Conservation (phyloP, 2,329 filamentous ascomycete species). For the Botryosphaeria dothidea region DNA sequence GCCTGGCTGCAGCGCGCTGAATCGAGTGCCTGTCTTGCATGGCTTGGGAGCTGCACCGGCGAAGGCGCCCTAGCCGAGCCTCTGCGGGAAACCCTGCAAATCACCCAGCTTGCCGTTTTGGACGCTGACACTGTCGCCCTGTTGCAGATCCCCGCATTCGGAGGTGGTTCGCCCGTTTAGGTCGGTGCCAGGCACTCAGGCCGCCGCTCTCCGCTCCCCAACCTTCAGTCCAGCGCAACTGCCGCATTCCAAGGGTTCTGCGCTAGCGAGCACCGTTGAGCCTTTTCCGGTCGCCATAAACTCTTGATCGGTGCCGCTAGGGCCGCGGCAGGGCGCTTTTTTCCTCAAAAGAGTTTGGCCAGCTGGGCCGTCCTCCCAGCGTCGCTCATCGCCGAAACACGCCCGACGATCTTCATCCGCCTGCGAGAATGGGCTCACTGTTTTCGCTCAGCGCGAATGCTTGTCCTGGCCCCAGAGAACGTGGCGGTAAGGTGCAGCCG, state of each 20-base stretch:
- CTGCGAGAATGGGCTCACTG: background rate
- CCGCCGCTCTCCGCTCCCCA: background rate
- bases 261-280: constrained; percentile 3
- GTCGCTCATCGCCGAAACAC: constrained; percentile 1
- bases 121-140: background rate
- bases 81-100: background rate
- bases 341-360: background rate
- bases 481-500: constrained; percentile 8
- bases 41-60: background rate
- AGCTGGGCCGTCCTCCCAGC: background rate
- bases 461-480: background rate
- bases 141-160: constrained; percentile 12
- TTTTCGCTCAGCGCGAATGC: constrained; percentile 1
- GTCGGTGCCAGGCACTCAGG: background rate
- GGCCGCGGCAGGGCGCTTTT: background rate
- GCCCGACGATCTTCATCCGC: constrained; percentile 8
- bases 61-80: background rate
- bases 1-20: constrained; percentile 2
- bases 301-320: background rate
- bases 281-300: background rate
- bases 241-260: background rate
- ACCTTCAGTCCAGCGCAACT: background rate
- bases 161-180: background rate
- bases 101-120: constrained; percentile 5
- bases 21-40: background rate